These are phyloP conservation scores for Pholiota molesta DNA, from an alignment of 768 basidiomycete species.

Conservation along the genomic window DNA sequence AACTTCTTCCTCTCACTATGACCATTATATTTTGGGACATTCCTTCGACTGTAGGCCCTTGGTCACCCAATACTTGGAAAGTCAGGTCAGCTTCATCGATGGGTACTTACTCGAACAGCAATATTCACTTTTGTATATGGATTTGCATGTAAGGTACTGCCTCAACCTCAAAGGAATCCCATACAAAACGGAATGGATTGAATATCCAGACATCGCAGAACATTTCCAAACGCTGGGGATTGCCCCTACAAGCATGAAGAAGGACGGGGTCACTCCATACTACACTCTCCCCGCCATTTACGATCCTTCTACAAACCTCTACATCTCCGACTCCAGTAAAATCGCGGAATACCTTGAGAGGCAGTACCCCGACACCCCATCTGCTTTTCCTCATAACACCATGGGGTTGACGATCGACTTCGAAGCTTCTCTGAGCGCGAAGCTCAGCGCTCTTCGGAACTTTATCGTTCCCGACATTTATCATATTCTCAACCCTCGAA, in stretches of 20 bases:
- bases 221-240: constrained; percentile 39
- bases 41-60: constrained; percentile 5
- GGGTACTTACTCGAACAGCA: no score
- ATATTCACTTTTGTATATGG: no score
- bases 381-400: constrained; percentile 32
- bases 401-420: constrained; percentile 20
- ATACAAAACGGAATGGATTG: constrained; percentile 52
- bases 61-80: constrained; percentile 16
- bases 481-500: constrained; percentile 13
- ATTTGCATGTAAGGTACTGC: constrained; percentile 23
- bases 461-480: constrained; percentile 17
- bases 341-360: constrained; percentile 57
- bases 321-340: constrained; percentile 43
- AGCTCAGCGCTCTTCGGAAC: not conserved
- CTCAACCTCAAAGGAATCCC: constrained; percentile 39
- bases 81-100: not conserved
- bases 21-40: constrained; percentile 16
- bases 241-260: constrained; percentile 15
- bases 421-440: not conserved
- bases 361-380: constrained; percentile 46
- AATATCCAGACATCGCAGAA: constrained; percentile 49
- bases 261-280: constrained; percentile 30
- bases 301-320: constrained; percentile 42
- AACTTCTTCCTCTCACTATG: not conserved
- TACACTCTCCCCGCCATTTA: constrained; percentile 55